Conservation (phyloP, 305 asterid species). For the Stenogyne calaminthoides region DNA sequence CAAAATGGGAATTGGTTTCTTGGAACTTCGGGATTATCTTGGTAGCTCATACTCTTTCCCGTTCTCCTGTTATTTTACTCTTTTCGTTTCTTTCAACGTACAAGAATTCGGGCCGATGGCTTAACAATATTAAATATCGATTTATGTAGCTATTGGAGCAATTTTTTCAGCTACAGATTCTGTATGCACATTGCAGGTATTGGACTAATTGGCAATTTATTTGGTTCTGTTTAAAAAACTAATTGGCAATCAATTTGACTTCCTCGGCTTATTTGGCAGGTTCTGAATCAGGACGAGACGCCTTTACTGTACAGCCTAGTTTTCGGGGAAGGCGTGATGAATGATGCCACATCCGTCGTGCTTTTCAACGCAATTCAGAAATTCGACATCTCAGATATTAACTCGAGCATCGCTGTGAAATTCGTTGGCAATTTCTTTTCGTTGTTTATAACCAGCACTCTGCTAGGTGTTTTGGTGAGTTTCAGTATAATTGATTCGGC, state of each 20-base stretch:
- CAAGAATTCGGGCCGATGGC: neutral
- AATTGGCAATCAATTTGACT: no score
- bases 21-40: conserved; percentile 72
- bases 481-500: neutral
- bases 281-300: conserved; percentile 77
- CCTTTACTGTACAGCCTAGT: conserved; percentile 76
- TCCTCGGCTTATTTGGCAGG: conserved; percentile 45
- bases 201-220: neutral
- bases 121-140: conserved; percentile 2
- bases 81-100: neutral
- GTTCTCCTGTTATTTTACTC: neutral
- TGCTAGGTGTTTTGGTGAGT: conserved; percentile 71
- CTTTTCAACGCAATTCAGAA: conserved; percentile 82
- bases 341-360: conserved; percentile 88
- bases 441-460: conserved; percentile 64
- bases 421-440: conserved; percentile 55
- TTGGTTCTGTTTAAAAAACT: conserved; percentile 15
- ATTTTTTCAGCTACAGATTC: conserved; percentile 90
- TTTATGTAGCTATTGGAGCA: conserved; percentile 75
- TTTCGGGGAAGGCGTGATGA: conserved; percentile 88
- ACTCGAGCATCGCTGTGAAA: conserved; percentile 37
- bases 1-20: conserved; percentile 44
- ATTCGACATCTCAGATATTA: conserved; percentile 56
- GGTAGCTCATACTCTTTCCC: conserved; percentile 47
- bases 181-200: conserved; percentile 85